Base-by-base conservation (phyloP, 108 stramenopile genomes). In the Pseudonitzschia delicatissima region DNA sequence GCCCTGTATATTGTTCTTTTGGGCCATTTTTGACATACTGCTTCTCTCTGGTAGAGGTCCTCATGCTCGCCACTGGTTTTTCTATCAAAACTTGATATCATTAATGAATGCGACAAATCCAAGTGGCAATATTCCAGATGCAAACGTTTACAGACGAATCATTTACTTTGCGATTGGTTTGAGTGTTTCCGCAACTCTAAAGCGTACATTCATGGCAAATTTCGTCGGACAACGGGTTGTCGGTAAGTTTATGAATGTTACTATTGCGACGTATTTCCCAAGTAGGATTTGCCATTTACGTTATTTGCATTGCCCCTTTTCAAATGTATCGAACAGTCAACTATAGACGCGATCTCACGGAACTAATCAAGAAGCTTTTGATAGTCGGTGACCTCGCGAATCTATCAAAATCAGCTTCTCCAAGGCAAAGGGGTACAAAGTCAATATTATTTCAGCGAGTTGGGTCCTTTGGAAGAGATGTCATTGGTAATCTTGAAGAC, bases 91-190 rank as follows among this genome's bases (percentile, higher is more conserved):
- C 8, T 53, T 1, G n/a, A 42, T 85, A 2, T 57, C 15, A 1
- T 15, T 81, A 34, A 72, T 80, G 23, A 81, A 77, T 65, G 59
- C 25, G 2, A 47, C 26, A 4, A 81, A 81, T 70, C 79, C 77
- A 26, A 45, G 40, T 45, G 84, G 84, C 4, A 55, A 37, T 33
- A 36, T 84, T 5, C 60, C 66, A 4, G n/a, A 57, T 27, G 25
- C 23, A 13, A 28, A 33, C 4, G 4, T 52, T 9, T 74, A 74
- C 58, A 52, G 28, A 27, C 20, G 50, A 29, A 44, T 74, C 25
- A 27, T 67, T 52, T 37, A 48, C 39, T 47, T 44, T 28, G 35
- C 60, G 13, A 7, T 74, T n/a, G 18, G 29, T 12, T 18, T 74
- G 11, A 49, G 73, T 29, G 50, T 67, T 2, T 42, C 57, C 21